These are phyloP conservation scores for Coprinopsis sp. DNA, from an alignment of 768 basidiomycete genomes.

Conservation along the genomic window DNA sequence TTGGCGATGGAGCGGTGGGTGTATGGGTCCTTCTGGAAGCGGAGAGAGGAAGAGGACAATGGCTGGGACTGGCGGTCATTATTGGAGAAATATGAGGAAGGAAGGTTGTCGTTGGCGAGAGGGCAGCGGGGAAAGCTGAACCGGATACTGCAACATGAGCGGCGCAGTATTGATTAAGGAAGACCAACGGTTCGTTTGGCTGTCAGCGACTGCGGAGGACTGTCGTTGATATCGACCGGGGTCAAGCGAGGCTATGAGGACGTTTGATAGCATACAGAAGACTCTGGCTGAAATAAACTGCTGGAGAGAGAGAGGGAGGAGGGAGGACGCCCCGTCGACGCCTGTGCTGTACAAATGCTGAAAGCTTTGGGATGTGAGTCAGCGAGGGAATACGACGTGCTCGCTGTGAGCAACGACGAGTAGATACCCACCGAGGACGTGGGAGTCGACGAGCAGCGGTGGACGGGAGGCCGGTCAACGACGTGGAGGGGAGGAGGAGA, in stretches of 20 bases:
- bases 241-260: constrained; percentile 16
- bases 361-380: constrained; percentile 9
- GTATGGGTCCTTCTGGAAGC: constrained; percentile 35
- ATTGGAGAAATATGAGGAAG: constrained; percentile 37
- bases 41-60: constrained; percentile 28
- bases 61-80: constrained; percentile 33
- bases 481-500: constrained; percentile 9
- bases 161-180: constrained; percentile 15
- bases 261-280: constrained; percentile 33
- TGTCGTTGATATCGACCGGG: constrained; percentile 26
- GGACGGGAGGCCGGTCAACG: constrained; percentile 7
- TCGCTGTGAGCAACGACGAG: constrained; percentile 7
- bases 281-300: constrained; percentile 28
- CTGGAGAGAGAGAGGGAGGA: constrained; percentile 19
- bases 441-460: constrained; percentile 10
- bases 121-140: constrained; percentile 36
- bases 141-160: constrained; percentile 57
- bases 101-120: constrained; percentile 25
- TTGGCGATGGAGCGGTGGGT: constrained; percentile 21
- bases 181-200: constrained; percentile 17
- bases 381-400: constrained; percentile 7
- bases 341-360: constrained; percentile 11
- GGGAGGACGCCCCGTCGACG: constrained; percentile 23
- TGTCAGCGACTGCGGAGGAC: constrained; percentile 22
- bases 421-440: constrained; percentile 6